These are phyloP conservation scores for Starmera stellimalicola DNA, from an alignment of 1,139 yeast species.

Conservation along the genomic window DNA sequence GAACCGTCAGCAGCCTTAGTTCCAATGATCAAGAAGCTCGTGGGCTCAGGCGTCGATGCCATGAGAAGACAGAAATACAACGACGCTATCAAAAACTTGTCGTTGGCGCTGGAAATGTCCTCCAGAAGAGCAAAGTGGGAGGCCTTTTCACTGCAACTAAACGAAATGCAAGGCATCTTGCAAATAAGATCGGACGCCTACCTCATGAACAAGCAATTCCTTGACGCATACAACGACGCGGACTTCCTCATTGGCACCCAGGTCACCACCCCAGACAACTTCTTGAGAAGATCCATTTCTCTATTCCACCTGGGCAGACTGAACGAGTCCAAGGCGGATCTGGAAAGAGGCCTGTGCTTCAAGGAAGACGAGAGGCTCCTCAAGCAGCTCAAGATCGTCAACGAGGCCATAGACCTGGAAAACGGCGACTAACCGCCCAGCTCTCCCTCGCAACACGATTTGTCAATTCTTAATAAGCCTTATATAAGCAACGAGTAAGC, in stretches of 20 bases:
- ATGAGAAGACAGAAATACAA: conserved; percentile 51
- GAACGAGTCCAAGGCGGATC: conserved; percentile 63
- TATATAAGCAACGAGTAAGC: not conserved
- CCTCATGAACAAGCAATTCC: conserved; percentile 50
- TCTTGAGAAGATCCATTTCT: conserved; percentile 74
- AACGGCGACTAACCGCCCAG: too few species aligned
- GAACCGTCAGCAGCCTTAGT: conserved; percentile 56
- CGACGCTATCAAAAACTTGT: conserved; percentile 67
- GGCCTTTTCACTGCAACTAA: conserved; percentile 67
- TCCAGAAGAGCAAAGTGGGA: conserved; percentile 74
- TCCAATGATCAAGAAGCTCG: conserved; percentile 61
- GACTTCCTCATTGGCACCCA: conserved; percentile 65
- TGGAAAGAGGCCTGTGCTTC: conserved; percentile 69
- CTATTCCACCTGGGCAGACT: conserved; percentile 59
- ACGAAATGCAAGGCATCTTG: conserved; percentile 63
- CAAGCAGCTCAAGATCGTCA: conserved; percentile 10
- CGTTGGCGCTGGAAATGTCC: conserved; percentile 77
- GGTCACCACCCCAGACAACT: conserved; percentile 62
- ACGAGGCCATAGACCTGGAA: conserved; percentile 14
- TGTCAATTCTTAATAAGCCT: conserved; percentile 1
- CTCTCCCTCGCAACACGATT: too few species aligned
- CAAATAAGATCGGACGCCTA: conserved; percentile 82
- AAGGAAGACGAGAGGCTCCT: conserved; percentile 40
- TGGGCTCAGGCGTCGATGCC: conserved; percentile 60
- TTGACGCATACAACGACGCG: conserved; percentile 75